A percentile compares a stretch with the other conserved stretches of the same genome.
phyloP scores from a whole-genome alignment of 2,329 filamentous ascomycete species.

The Aspergillus hortae region DNA sequence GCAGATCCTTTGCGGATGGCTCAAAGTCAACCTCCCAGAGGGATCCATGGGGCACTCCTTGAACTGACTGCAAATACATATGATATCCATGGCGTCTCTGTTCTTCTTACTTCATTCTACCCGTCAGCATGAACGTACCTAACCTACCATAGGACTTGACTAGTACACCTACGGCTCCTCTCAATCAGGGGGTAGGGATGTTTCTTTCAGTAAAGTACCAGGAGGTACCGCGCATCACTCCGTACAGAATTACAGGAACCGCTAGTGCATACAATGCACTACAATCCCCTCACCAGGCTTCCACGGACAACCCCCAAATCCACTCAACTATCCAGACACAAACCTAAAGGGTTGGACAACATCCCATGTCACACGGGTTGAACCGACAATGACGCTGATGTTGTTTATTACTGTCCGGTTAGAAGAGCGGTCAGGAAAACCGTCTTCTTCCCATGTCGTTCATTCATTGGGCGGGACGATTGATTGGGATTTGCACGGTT shows the following conservation, averaged over 20 bases:
- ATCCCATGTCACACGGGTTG: background rate
- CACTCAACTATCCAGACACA: too few relatives aligned
- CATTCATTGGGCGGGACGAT: background rate
- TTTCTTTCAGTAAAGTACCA: too few relatives aligned
- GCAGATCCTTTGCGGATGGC: conserved; percentile 12
- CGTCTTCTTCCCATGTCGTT: background rate
- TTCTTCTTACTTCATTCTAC: background rate
- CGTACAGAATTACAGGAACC: too few relatives aligned
- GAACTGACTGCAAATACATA: background rate
- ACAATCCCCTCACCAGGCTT: background rate
- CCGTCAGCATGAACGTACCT: too few relatives aligned
- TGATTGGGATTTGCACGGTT: conserved; percentile 3
- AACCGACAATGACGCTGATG: background rate
- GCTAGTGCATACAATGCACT: too few relatives aligned
- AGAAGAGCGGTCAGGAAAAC: conserved; percentile 6
- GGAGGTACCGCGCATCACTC: too few relatives aligned
- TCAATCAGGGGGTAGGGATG: too few relatives aligned
- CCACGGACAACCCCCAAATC: too few relatives aligned
- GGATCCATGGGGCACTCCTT: too few relatives aligned
- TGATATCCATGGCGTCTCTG: background rate
- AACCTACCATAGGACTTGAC: too few relatives aligned
- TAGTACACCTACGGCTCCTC: too few relatives aligned
- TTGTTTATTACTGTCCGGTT: background rate
- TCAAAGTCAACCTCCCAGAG: background rate
- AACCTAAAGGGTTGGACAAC: background rate